Evolutionary conservation across 2,329 filamentous ascomycete genomes (phyloP), one percentile per base, ranked within the genome.

Genomic region (Phialemonium atrogriseum): DNA sequence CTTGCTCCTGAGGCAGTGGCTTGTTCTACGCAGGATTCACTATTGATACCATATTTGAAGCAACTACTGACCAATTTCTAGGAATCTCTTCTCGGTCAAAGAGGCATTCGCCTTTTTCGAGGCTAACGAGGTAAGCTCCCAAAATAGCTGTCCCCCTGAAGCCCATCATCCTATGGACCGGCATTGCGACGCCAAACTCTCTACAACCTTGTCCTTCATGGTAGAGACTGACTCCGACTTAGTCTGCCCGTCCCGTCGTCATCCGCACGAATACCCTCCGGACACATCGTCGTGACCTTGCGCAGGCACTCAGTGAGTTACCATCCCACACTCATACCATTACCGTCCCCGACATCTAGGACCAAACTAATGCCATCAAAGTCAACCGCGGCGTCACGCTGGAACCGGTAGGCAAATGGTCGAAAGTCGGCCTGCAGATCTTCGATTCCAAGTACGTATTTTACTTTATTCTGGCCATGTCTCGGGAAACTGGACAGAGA

Each of bases 101-200:
- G 91, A 98, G 63, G 91, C 91, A 1, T 93, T 95, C 47, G 88
- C 88, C 33, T 98, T 98, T 62, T 96, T 98, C 64, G 91, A 98
- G 63, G 89, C 89, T 48, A 98, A 98, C 77, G 91, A 98, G 63
- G 87, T 42, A 10, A 21, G 38, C 28, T 17, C 9, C 11, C 11
- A 3, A 4, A n/a, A n/a, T n/a, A n/a, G n/a, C n/a, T n/a, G n/a
- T n/a, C n/a, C n/a, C n/a, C n/a, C n/a, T n/a, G n/a, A n/a, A n/a
- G n/a, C n/a, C n/a, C n/a, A n/a, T n/a, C n/a, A n/a, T n/a, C n/a
- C n/a, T n/a, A n/a, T n/a, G n/a, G n/a, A n/a, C n/a, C n/a, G n/a
- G n/a, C n/a, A n/a, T n/a, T n/a, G n/a, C n/a, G n/a, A n/a, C n/a
- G n/a, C n/a, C n/a, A n/a, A n/a, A n/a, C n/a, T n/a, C n/a, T 30